A percentile compares a stretch with the other conserved stretches of the same genome.
phyloP scores from a whole-genome alignment of 2,329 filamentous ascomycete genomes.

The Alternaria arborescens region DNA sequence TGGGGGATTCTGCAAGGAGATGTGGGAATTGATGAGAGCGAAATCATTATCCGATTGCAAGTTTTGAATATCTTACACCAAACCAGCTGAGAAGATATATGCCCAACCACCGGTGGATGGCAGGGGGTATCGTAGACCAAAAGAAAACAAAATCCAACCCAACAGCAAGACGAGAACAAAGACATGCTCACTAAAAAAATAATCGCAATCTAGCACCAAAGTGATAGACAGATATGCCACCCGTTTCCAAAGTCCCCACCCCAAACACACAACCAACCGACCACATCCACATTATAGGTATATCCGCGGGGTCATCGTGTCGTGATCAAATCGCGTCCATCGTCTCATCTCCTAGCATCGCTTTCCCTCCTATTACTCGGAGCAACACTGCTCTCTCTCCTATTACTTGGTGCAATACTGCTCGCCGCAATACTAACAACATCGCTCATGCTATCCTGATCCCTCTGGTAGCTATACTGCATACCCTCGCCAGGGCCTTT shows the following conservation, averaged over 20 bases:
- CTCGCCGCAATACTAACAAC: constrained; percentile 20
- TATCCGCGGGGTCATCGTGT: background rate
- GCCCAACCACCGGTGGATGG: constrained; percentile 19
- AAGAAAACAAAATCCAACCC: background rate
- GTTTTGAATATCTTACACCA: background rate
- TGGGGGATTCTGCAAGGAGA: too few relatives aligned
- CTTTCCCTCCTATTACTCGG: constrained; percentile 19
- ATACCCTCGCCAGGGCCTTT: constrained; percentile 28
- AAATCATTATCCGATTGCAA: too few relatives aligned
- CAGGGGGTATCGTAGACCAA: constrained; percentile 19
- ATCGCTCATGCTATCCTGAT: constrained; percentile 33
- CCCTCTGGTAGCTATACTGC: constrained; percentile 32
- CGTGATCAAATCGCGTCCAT: background rate
- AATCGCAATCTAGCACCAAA: constrained; percentile 1
- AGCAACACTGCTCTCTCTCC: constrained; percentile 17
- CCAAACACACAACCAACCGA: background rate
- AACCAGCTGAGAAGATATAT: constrained; percentile 7
- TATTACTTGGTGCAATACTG: constrained; percentile 15
- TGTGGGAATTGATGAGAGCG: too few relatives aligned
- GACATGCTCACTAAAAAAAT: background rate
- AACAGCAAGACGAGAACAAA: background rate
- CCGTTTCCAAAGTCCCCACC: background rate
- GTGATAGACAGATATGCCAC: constrained; percentile 1
- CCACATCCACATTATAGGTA: constrained; percentile 4
- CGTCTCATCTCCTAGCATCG: constrained; percentile 7